phyloP scores from a whole-genome alignment of 768 basidiomycete species.

The Boletus pseudopeckii region DNA sequence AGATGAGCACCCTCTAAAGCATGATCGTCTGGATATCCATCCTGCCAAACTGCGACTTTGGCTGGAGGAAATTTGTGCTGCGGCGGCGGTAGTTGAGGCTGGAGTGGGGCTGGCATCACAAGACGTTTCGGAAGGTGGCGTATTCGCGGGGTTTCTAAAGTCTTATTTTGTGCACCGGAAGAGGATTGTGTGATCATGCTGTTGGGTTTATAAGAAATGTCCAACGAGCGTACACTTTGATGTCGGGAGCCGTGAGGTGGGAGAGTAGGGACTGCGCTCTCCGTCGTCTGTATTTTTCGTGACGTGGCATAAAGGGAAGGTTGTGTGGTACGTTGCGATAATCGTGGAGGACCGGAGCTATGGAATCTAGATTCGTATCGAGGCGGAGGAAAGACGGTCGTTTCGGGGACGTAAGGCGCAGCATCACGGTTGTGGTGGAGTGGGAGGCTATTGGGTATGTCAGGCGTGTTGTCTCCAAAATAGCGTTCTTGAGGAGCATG shows the following conservation, averaged over 20 bases:
- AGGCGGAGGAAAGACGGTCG: constrained; percentile 21
- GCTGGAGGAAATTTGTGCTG: constrained; percentile 13
- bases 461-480: constrained; percentile 7
- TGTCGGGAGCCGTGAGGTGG: constrained; percentile 2
- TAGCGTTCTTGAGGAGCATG: constrained; percentile 15
- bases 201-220: constrained; percentile 4
- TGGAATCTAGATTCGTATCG: constrained; percentile 15
- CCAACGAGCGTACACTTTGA: constrained; percentile 9
- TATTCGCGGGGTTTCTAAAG: constrained; percentile 17
- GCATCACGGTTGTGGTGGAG: constrained; percentile 6
- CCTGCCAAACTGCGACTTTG: background rate
- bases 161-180: constrained; percentile 5
- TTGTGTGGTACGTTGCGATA: constrained; percentile 5
- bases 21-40: constrained; percentile 7
- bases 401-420: constrained; percentile 16
- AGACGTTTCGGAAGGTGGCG: constrained; percentile 58
- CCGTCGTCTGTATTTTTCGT: constrained; percentile 3
- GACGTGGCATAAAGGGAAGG: background rate
- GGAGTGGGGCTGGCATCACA: constrained; percentile 72
- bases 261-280: background rate
- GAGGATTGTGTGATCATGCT: constrained; percentile 2
- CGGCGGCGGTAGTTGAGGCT: constrained; percentile 29
- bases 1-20: background rate
- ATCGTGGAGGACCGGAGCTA: constrained; percentile 6
- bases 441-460: constrained; percentile 4